Percentiles rank a stretch among this genome's conserved stretches.
These are phyloP conservation scores for Cyberlindnera sargentensis DNA, from an alignment of 805 yeast species.

Conservation along the genomic window DNA sequence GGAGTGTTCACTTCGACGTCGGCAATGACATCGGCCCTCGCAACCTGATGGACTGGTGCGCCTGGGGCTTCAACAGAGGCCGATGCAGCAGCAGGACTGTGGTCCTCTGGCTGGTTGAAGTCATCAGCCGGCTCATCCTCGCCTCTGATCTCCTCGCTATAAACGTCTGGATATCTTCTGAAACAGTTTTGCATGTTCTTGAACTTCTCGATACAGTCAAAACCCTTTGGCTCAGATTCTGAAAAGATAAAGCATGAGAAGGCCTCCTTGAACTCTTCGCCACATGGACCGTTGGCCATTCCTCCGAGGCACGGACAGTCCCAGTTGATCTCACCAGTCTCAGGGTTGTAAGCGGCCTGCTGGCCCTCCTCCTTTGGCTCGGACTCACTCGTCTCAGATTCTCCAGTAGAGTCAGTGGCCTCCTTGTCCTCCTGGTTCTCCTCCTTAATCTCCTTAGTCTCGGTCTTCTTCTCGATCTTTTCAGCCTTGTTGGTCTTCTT, in stretches of 20 bases:
- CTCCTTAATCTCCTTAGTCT: conserved; percentile 1
- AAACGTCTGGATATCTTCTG: conserved; percentile 86
- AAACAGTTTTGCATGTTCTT: conserved; percentile 91
- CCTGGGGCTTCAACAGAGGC: conserved; percentile 8
- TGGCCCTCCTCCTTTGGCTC: conserved; percentile 29
- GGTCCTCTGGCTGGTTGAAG: conserved; percentile 14
- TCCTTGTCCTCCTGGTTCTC: conserved; percentile 11
- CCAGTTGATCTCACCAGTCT: conserved; percentile 99
- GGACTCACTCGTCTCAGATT: conserved; percentile 17
- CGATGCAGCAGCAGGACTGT: conserved; percentile 9
- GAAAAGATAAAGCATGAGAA: conserved; percentile 94
- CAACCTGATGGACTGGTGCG: conserved; percentile 9
- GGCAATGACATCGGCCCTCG: conserved; percentile 10
- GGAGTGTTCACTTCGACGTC: not conserved
- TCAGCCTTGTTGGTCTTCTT: conserved; percentile 1
- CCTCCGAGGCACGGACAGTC: conserved; percentile 99
- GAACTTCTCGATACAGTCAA: conserved; percentile 89
- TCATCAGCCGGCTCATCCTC: conserved; percentile 45
- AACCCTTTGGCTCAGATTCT: conserved; percentile 91
- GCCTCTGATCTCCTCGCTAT: conserved; percentile 84
- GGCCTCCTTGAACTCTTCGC: conserved; percentile 90
- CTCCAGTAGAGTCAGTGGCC: conserved; percentile 4
- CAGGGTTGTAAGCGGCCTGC: conserved; percentile 84
- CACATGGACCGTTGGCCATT: conserved; percentile 98
- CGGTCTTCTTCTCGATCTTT: conserved; percentile 1